Percentiles rank a stretch among this genome's conserved stretches.
Evolutionary conservation across 2,329 filamentous ascomycete species (phyloP).

Genomic region (Dryadomyces quercus-mongolicae): DNA sequence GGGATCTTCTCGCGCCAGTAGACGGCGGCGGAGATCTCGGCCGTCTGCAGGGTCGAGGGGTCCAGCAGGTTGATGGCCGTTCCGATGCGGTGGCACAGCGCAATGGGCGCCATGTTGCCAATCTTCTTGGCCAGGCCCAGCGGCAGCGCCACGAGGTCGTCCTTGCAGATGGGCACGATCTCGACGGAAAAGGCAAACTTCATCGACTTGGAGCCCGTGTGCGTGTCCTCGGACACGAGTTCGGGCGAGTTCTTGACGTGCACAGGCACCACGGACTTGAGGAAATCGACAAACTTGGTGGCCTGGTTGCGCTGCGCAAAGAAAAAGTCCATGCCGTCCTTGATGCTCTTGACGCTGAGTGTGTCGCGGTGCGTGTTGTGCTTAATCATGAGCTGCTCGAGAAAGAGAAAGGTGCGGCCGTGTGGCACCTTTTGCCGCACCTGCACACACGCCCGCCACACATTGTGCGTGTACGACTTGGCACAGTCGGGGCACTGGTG

Average conservation of each 20-base stretch:
- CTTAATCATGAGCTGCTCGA: slow-evolving; percentile 94
- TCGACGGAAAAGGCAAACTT: slow-evolving; percentile 90
- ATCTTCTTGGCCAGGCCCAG: slow-evolving; percentile 76
- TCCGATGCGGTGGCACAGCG: slow-evolving; percentile 77
- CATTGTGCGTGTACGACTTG: slow-evolving; percentile 73
- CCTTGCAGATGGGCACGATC: slow-evolving; percentile 90
- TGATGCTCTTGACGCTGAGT: slow-evolving; percentile 95
- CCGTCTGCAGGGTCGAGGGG: slow-evolving; percentile 78
- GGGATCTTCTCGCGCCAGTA: slow-evolving; percentile 73
- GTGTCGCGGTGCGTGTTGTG: slow-evolving; percentile 78
- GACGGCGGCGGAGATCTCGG: slow-evolving; percentile 67
- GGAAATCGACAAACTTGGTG: slow-evolving; percentile 66
- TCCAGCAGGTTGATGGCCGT: slow-evolving; percentile 85
- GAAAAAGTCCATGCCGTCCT: slow-evolving; percentile 93
- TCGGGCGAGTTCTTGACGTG: slow-evolving; percentile 47
- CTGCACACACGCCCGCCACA: slow-evolving; percentile 87
- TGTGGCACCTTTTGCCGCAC: slow-evolving; percentile 94
- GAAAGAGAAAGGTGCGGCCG: slow-evolving; percentile 54
- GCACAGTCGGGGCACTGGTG: slow-evolving; percentile 92
- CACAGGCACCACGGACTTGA: slow-evolving; percentile 61
- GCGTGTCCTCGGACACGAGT: slow-evolving; percentile 75
- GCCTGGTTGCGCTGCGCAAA: slow-evolving; percentile 83
- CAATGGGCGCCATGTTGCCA: slow-evolving; percentile 80
- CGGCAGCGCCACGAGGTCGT: slow-evolving; percentile 88
- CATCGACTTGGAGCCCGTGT: slow-evolving; percentile 83